Evolutionary conservation across 73 alveolate species (phyloP).

Genomic region (Loxodes magnus): DNA sequence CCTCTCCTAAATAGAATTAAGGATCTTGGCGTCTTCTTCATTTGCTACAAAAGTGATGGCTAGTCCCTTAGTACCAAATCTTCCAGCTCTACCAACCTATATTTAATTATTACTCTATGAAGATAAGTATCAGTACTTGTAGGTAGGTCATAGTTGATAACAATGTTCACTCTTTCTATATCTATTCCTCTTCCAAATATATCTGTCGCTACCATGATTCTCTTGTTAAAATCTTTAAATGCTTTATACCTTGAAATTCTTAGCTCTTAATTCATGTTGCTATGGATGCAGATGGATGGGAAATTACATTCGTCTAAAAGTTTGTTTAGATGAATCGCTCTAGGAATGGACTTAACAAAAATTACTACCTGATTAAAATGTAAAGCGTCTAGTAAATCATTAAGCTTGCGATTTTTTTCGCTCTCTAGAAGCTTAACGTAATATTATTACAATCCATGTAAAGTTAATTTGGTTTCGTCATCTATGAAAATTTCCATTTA

Average conservation of each 20-base stretch:
- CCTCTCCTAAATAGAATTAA: conserved; percentile 66
- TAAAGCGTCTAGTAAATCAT: conserved; percentile 83
- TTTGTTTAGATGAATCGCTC: conserved; percentile 82
- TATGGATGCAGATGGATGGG: conserved; percentile 78
- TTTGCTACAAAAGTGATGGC: conserved; percentile 84
- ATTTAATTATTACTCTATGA: conserved; percentile 79
- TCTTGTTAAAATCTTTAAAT: conserved; percentile 85
- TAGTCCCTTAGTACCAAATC: conserved; percentile 97
- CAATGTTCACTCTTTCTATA: conserved; percentile 98
- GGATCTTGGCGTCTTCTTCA: conserved; percentile 71
- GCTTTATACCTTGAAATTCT: conserved; percentile 50
- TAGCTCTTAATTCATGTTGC: conserved; percentile 73
- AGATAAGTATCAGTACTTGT: conserved; percentile 65
- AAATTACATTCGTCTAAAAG: conserved; percentile 62
- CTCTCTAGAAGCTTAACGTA: conserved; percentile 92
- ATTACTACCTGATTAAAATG: conserved; percentile 96
- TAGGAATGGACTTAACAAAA: conserved; percentile 73
- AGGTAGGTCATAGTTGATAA: conserved; percentile 96
- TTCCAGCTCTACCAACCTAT: conserved; percentile 97
- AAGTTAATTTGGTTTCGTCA: conserved; percentile 92
- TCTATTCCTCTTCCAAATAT: conserved; percentile 99
- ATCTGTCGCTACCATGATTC: conserved; percentile 99
- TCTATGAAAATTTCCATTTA: conserved; percentile 94
- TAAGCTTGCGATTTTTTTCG: conserved; percentile 83
- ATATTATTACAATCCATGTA: conserved; percentile 97